Conservation (phyloP, 148 eudicot genomes). For the Vaccinium myrtillus region DNA sequence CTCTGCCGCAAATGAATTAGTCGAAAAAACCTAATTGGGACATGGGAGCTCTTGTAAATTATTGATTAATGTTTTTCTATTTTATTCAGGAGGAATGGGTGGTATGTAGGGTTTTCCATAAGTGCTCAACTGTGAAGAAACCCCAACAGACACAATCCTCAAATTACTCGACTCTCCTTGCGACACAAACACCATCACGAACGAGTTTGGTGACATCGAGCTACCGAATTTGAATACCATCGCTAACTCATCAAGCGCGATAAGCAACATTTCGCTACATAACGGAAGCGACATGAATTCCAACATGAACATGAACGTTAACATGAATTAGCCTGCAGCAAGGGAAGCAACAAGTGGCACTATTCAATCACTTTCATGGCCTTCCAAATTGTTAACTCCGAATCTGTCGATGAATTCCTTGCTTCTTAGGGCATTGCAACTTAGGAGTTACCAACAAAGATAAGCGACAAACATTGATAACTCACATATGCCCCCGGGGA, state of each 20-base stretch:
- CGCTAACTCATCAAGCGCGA: conserved; percentile 31
- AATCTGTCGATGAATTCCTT: conserved; percentile 62
- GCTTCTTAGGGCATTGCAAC: conserved; percentile 65
- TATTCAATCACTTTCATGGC: conserved; percentile 44
- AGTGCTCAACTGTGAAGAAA: conserved; percentile 54
- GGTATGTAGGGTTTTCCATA: conserved; percentile 79
- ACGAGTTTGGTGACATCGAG: conserved; percentile 68
- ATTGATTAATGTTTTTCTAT: too few relatives aligned
- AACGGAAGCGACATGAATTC: conserved; percentile 8
- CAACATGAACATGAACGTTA: conserved; percentile 16
- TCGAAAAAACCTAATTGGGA: too few relatives aligned
- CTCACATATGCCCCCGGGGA: conserved; percentile 42
- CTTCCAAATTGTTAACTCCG: conserved; percentile 47
- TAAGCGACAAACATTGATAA: conserved; percentile 32
- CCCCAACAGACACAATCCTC: conserved; percentile 55
- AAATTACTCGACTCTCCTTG: too few relatives aligned
- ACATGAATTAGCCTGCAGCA: conserved; percentile 40
- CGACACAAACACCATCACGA: too few relatives aligned
- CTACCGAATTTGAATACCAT: conserved; percentile 37
- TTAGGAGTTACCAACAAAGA: conserved; percentile 41
- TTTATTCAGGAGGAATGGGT: conserved; percentile 88
- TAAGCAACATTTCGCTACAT: conserved; percentile 34
- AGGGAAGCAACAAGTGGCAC: conserved; percentile 5
- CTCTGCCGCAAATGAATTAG: too few relatives aligned
- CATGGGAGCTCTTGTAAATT: neutral